Conservation (phyloP, 257 asterid genomes). For the Solanum habrochaites region DNA sequence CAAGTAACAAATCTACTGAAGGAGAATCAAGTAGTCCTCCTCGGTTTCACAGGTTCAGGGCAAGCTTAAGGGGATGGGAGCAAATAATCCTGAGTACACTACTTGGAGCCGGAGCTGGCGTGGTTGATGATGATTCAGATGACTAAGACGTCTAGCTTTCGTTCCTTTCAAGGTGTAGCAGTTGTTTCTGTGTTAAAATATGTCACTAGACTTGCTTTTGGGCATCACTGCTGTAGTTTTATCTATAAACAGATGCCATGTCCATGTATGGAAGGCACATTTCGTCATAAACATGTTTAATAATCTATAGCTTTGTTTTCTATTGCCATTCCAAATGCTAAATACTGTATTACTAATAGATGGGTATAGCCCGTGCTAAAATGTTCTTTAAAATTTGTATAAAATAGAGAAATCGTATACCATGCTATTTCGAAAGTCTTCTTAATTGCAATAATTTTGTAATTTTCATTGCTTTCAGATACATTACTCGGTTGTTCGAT, state of each 20-base stretch:
- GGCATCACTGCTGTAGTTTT: background rate
- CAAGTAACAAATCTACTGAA: slow-evolving; percentile 5
- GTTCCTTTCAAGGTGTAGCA: background rate
- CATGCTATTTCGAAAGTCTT: too few species aligned
- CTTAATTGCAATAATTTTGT: too few species aligned
- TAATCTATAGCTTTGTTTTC: background rate
- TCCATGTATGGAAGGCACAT: background rate
- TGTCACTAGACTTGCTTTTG: background rate
- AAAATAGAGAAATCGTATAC: too few species aligned
- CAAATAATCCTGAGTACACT: slow-evolving; percentile 32
- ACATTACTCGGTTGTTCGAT: too few species aligned
- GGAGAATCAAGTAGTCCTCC: slow-evolving; percentile 24
- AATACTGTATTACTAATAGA: background rate
- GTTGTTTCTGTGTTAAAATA: background rate
- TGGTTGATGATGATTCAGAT: slow-evolving; percentile 26
- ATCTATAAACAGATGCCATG: background rate
- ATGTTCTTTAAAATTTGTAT: too few species aligned
- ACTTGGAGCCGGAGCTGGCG: slow-evolving; percentile 31
- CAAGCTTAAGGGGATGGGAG: slow-evolving; percentile 42
- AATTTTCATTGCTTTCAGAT: too few species aligned
- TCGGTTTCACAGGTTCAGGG: slow-evolving; percentile 14
- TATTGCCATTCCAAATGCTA: background rate
- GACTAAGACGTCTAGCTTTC: background rate
- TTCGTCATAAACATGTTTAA: background rate
- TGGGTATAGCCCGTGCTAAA: too few species aligned